Evolutionary conservation across 169 alveolate genomes (phyloP).

Genomic region (Cryptosporidium parvum): DNA sequence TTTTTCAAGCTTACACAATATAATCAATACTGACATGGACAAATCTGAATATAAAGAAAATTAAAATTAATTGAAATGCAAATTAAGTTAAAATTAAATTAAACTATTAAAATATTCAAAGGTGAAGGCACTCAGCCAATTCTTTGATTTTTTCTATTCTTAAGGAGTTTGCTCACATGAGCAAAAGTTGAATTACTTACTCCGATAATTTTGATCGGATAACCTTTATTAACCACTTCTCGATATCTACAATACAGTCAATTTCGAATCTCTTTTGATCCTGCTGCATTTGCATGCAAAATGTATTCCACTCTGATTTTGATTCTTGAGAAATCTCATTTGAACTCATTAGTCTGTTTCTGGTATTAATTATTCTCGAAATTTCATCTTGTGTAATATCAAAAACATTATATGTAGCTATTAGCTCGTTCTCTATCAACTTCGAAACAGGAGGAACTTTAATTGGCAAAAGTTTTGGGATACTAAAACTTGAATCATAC

Average conservation of each 20-base stretch:
- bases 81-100: too few species aligned
- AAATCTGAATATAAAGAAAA: too few species aligned
- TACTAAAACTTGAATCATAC: constrained; percentile 58
- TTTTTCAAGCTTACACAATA: too few species aligned
- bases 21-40: neutral
- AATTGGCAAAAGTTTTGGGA: constrained; percentile 30
- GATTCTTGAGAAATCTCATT: neutral
- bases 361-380: constrained; percentile 22
- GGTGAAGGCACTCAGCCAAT: neutral
- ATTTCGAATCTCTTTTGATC: constrained; percentile 50
- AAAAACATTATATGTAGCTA: constrained; percentile 1
- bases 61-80: too few species aligned
- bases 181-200: neutral
- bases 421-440: constrained; percentile 8
- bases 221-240: constrained; percentile 26
- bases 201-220: neutral
- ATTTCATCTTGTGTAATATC: constrained; percentile 12
- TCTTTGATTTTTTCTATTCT: neutral
- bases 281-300: constrained; percentile 35
- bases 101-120: too few species aligned
- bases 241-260: constrained; percentile 41
- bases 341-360: constrained; percentile 4
- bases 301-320: constrained; percentile 21
- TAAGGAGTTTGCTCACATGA: too few species aligned
- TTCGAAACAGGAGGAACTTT: constrained; percentile 18